phyloP scores from a whole-genome alignment of 495 filamentous ascomycete species.

The Opeltia flavorubescens region DNA sequence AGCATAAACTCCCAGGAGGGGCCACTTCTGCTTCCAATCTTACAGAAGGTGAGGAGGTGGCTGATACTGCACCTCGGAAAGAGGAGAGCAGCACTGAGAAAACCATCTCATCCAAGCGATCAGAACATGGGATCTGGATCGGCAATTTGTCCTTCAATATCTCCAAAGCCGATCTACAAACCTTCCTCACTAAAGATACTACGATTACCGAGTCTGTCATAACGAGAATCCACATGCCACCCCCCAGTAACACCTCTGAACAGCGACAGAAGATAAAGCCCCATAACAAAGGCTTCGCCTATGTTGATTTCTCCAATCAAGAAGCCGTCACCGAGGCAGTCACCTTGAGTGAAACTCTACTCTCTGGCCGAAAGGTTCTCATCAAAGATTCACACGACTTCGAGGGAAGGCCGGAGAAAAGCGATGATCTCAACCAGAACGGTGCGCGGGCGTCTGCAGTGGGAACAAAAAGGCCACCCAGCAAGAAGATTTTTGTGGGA shows the following conservation, averaged over 20 bases:
- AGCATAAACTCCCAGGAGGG: slow-evolving; percentile 35
- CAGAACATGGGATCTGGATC: slow-evolving; percentile 82
- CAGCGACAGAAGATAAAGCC: slow-evolving; percentile 33
- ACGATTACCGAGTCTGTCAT: slow-evolving; percentile 54
- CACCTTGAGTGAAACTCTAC: slow-evolving; percentile 62
- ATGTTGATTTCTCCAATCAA: slow-evolving; percentile 72
- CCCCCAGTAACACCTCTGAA: slow-evolving; percentile 16
- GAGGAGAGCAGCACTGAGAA: slow-evolving; percentile 21
- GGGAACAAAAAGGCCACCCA: slow-evolving; percentile 41
- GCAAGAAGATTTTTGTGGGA: slow-evolving; percentile 75
- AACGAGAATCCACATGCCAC: slow-evolving; percentile 71
- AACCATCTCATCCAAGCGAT: slow-evolving; percentile 37
- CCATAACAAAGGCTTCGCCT: slow-evolving; percentile 83
- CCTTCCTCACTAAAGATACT: slow-evolving; percentile 61
- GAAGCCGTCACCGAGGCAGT: slow-evolving; percentile 57
- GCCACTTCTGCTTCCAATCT: slow-evolving; percentile 14
- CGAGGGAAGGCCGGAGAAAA: slow-evolving; percentile 55
- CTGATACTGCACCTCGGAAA: slow-evolving; percentile 14
- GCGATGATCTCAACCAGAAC: slow-evolving; percentile 14
- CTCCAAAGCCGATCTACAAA: slow-evolving; percentile 54
- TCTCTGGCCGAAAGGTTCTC: slow-evolving; percentile 61
- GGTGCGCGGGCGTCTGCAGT: slow-evolving; percentile 19
- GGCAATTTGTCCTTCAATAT: slow-evolving; percentile 80
- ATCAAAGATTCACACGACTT: slow-evolving; percentile 87
- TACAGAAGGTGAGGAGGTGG: slow-evolving; percentile 19